Percentiles rank a stretch among this genome's conserved stretches.
Evolutionary conservation across 2,329 filamentous ascomycete genomes (phyloP).

Genomic region (Pseudogymnoascus sp.): DNA sequence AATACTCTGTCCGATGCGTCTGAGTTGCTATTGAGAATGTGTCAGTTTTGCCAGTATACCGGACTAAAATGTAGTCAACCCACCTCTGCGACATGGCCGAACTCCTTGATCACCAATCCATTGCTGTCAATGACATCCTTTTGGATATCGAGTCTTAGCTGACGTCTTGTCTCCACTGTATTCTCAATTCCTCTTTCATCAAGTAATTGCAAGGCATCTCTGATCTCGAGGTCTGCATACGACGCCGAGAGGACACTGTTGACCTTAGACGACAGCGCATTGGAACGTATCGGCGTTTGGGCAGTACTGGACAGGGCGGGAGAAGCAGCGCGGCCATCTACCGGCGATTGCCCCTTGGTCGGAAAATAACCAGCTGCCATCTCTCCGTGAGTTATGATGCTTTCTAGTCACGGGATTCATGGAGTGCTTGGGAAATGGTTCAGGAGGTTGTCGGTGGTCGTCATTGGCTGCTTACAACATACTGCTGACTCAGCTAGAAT

Average conservation of each 20-base stretch:
- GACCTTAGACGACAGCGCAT: constrained; percentile 72
- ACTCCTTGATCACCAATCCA: constrained; percentile 79
- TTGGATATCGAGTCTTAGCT: constrained; percentile 74
- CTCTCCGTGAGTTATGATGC: neutral
- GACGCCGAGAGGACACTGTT: constrained; percentile 82
- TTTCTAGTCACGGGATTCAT: neutral
- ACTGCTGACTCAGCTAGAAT: neutral
- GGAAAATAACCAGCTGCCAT: constrained; percentile 26
- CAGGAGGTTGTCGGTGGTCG: neutral
- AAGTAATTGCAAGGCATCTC: constrained; percentile 71
- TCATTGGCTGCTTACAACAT: neutral
- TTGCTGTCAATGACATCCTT: constrained; percentile 91
- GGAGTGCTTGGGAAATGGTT: neutral
- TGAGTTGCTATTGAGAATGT: constrained; percentile 60
- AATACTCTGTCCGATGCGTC: constrained; percentile 73
- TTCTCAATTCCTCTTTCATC: constrained; percentile 67
- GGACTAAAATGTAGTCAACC: constrained; percentile 23
- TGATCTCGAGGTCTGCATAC: constrained; percentile 86
- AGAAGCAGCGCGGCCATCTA: constrained; percentile 21
- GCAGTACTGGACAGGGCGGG: constrained; percentile 19
- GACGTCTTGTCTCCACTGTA: constrained; percentile 68
- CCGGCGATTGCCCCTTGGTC: constrained; percentile 19
- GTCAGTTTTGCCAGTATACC: constrained; percentile 22
- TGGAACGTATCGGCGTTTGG: constrained; percentile 29
- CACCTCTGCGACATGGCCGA: constrained; percentile 82